Evolutionary conservation across 2,329 filamentous ascomycete species (phyloP).

Genomic region (Colletotrichum zoysiae): DNA sequence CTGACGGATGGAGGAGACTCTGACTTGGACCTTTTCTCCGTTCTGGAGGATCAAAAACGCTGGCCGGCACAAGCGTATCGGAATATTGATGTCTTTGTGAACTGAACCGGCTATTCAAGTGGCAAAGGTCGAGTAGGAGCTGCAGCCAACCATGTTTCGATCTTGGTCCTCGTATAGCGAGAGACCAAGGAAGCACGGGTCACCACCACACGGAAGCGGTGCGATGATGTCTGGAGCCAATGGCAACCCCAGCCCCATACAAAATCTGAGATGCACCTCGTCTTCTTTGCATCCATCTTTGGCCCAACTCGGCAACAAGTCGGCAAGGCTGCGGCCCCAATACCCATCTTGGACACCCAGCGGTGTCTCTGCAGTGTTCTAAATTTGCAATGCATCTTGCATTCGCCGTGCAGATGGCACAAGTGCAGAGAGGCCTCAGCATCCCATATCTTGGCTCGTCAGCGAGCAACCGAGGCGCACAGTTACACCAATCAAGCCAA

Average conservation of each 20-base stretch:
- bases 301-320: constrained; percentile 31
- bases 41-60: background rate
- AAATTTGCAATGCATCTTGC: constrained; percentile 38
- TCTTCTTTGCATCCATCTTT: constrained; percentile 36
- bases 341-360: constrained; percentile 2
- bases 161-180: constrained; percentile 29
- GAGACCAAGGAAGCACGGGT: constrained; percentile 22
- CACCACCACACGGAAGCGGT: constrained; percentile 33
- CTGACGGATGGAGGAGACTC: background rate
- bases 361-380: constrained; percentile 26
- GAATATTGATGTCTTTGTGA: constrained; percentile 17
- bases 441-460: constrained; percentile 26
- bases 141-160: constrained; percentile 9
- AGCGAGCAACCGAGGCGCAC: constrained; percentile 5
- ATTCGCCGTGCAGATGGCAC: constrained; percentile 28
- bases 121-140: constrained; percentile 9
- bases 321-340: constrained; percentile 40
- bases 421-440: constrained; percentile 5
- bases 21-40: constrained; percentile 2
- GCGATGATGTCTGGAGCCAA: constrained; percentile 26
- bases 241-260: constrained; percentile 21
- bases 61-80: background rate
- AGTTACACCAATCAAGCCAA: constrained; percentile 31
- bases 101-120: constrained; percentile 9
- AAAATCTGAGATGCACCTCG: constrained; percentile 38